Percentiles rank a stretch among this genome's conserved stretches.
Conservation (phyloP, 202 grass and related monocot genomes). For the Digitaria exilis region DNA sequence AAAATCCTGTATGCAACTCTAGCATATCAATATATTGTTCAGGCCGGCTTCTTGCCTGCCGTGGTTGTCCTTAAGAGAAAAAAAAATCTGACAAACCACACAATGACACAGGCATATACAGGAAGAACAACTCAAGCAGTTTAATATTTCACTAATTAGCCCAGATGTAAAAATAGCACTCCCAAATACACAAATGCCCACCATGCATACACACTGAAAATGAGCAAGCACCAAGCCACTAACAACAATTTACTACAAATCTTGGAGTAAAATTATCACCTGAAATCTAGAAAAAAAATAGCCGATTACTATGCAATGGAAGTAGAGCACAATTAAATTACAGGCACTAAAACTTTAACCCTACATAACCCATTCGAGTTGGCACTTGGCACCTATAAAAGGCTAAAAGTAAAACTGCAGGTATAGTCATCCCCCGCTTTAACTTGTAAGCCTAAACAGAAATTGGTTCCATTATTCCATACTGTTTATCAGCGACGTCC, state of each 20-base stretch:
- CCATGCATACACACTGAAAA: not conserved
- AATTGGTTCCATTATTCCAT: not conserved
- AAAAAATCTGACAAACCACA: too few relatives aligned
- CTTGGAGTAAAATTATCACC: too few relatives aligned
- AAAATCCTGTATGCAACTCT: too few relatives aligned
- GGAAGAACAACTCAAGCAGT: not conserved
- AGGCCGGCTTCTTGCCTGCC: too few relatives aligned
- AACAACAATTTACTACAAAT: not conserved
- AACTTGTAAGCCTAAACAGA: not conserved
- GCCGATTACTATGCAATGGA: not conserved
- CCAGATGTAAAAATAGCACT: not conserved
- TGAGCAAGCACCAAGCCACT: not conserved
- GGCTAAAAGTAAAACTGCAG: slow-evolving; percentile 5
- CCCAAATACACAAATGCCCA: not conserved
- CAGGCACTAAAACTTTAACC: not conserved
- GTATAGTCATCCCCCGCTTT: not conserved
- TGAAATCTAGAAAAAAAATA: not conserved
- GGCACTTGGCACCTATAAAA: not conserved
- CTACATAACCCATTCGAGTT: not conserved
- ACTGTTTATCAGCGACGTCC: not conserved
- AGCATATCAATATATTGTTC: too few relatives aligned
- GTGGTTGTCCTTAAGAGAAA: too few relatives aligned
- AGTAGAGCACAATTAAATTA: not conserved
- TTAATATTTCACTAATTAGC: not conserved
- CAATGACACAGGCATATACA: not conserved